Evolutionary conservation across 345 rosid species (phyloP).

Genomic region (Diplotaxis tenuifolia): DNA sequence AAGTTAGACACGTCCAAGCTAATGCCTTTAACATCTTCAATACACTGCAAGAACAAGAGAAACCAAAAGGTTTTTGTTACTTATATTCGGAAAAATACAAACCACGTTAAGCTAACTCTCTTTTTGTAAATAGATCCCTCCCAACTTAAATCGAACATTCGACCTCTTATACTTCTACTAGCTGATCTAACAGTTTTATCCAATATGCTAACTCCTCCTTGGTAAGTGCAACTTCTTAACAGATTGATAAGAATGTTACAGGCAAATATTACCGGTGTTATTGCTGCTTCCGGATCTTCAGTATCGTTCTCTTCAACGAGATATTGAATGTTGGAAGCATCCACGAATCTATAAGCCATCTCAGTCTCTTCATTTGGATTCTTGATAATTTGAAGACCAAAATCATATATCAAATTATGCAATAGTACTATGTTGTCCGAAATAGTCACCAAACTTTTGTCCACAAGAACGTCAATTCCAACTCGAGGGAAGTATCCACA

Average conservation of each 20-base stretch:
- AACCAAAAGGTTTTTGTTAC: background rate
- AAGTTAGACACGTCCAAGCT: background rate
- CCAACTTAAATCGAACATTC: background rate
- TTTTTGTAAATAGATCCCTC: no score
- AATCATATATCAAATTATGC: slow-evolving; percentile 25
- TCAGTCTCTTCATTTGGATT: background rate
- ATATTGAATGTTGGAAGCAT: background rate
- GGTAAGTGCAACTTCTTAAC: background rate
- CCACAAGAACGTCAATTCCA: slow-evolving; percentile 24
- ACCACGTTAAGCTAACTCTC: no score
- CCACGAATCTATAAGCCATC: slow-evolving; percentile 10
- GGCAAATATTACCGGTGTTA: background rate
- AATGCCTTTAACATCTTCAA: slow-evolving; percentile 19
- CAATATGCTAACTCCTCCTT: background rate
- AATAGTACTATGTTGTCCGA: background rate
- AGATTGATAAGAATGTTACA: background rate
- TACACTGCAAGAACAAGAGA: slow-evolving; percentile 13
- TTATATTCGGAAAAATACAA: background rate
- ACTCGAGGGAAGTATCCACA: background rate
- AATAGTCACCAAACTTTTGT: slow-evolving; percentile 26
- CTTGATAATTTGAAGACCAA: slow-evolving; percentile 5
- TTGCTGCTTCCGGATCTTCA: background rate
- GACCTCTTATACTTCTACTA: background rate
- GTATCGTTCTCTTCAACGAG: slow-evolving; percentile 1
- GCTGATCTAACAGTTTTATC: background rate